Conservation (phyloP, 495 filamentous ascomycete species). For the Daldinia decipiens region DNA sequence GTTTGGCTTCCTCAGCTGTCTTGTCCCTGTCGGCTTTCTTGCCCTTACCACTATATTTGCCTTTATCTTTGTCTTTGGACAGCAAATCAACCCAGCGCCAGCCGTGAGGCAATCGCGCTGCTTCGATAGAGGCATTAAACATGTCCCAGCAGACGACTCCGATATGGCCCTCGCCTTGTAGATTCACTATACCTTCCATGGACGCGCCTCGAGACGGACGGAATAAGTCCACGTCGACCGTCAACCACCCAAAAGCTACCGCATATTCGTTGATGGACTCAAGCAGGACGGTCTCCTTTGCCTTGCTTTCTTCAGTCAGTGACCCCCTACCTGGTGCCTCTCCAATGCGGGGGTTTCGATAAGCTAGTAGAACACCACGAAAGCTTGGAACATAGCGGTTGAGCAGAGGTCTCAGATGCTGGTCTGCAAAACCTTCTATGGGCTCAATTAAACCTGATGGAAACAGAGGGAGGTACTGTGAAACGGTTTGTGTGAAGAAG, state of each 20-base stretch:
- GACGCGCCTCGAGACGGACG: constrained; percentile 57
- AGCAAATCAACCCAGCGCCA: constrained; percentile 59
- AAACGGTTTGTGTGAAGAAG: constrained; percentile 60
- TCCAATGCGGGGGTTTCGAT: constrained; percentile 58
- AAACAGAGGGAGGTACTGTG: constrained; percentile 60
- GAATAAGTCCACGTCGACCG: constrained; percentile 58
- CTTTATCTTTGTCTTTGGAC: constrained; percentile 40
- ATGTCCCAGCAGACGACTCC: constrained; percentile 61
- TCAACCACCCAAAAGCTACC: constrained; percentile 59
- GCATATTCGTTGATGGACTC: constrained; percentile 58
- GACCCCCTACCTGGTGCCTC: constrained; percentile 54
- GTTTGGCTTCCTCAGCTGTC: constrained; percentile 35
- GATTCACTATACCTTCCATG: constrained; percentile 60
- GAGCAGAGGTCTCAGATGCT: constrained; percentile 58
- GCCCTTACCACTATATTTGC: constrained; percentile 31
- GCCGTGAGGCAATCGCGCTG: constrained; percentile 55
- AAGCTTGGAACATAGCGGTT: constrained; percentile 59
- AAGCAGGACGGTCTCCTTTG: constrained; percentile 46
- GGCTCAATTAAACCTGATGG: constrained; percentile 58
- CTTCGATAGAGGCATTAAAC: constrained; percentile 63
- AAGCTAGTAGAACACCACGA: constrained; percentile 57
- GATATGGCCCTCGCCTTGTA: constrained; percentile 61
- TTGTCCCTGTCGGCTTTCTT: constrained; percentile 28
- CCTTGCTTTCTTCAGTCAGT: constrained; percentile 52
- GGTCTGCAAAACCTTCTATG: constrained; percentile 54